Base-by-base conservation (phyloP, 176 grass and related monocot species). In the Miscanthus lutarioriparius region DNA sequence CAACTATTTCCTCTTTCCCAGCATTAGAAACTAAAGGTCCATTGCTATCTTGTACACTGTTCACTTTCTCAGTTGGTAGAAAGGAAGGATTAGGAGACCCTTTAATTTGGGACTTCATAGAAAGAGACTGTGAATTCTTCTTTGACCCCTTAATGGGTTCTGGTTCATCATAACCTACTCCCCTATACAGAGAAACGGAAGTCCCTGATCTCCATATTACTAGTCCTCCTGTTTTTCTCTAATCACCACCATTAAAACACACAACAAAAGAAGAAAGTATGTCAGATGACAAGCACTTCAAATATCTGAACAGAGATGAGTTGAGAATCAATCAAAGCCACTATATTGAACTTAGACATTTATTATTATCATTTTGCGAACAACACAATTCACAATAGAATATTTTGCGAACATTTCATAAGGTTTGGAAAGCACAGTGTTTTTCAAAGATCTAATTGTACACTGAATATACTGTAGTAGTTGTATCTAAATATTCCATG, bases 221-320 rank as follows among this genome's bases (percentile, higher is more conserved):
- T 83, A 98, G 82, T 0, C 96, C 96, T 43, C 96, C 96, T 85
- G 91, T 95, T 95, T 93, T 98, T 90, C 93, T 98, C 96, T 98
- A 86, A 84, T 74, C 40, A 72, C 58, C 61, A 74, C 56, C 70
- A 74, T 22, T 20, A 70, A 15, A 81, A 16, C 7, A 48, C 17
- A 51, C 37, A 61, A 68, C 72, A 51, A 92, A 36, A 27, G 43
- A 22, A 43, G 19, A 90, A 64, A 39, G 27, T 13, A 75, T 79
- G 83, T 91, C 80, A 92, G 70, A 75, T 49, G 10, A 62, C 33
- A 17, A 77, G 27, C 66, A 62, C 25, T 54, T 51, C 65, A 84
- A 16, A 76, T 26, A 47, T 66, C 25, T 79, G 43, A 73, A 65
- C 65, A 72, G 44, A 72, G 5, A 26, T 64, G 33, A 83, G 4